Base-by-base conservation (phyloP, 108 stramenopile genomes). In the Stephanodiscus triporus region DNA sequence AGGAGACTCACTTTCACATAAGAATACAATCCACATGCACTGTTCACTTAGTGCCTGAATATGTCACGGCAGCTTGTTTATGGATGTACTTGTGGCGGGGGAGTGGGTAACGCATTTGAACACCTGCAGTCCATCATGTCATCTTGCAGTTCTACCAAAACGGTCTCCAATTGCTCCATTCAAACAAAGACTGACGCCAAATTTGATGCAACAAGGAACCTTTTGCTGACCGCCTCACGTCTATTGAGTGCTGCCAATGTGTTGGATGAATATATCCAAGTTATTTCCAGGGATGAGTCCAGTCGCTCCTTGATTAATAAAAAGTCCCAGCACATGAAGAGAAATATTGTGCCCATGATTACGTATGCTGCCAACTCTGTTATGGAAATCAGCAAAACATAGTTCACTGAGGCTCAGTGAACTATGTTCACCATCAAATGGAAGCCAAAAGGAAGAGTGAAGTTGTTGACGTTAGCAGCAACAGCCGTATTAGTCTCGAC, bases 361-460 rank as follows among this genome's bases (percentile, higher is more conserved):
- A 29, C 13, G 54, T 29, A 56, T 29, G 54, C 54, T 26, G 54
- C 54, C 54, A 29, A 56, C 29, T 29, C 54, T 26, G n/a, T n/a
- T n/a, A n/a, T n/a, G n/a, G n/a, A n/a, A n/a, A n/a, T n/a, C n/a
- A n/a, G n/a, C n/a, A n/a, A n/a, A n/a, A n/a, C n/a, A n/a, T n/a
- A n/a, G n/a, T n/a, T n/a, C n/a, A n/a, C n/a, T n/a, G n/a, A n/a
- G n/a, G 16, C 56, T 32, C 30, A 30, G 56, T 57, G 30, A 30
- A 34, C 16, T 57, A 57, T 34, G 56, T 57, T 14, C 56, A 57
- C 56, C 29, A 17, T 34, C 13, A 19, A 30, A 57, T 32, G 30
- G 56, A 57, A 34, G 56, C 32, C 30, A 57, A 57, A 34, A 57
- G 32, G 56, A 57, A 57, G 56, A 57, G 32, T 34, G 56, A 57